Evolutionary conservation across 495 filamentous ascomycete species (phyloP).

Genomic region (Aspergillus taichungensis): DNA sequence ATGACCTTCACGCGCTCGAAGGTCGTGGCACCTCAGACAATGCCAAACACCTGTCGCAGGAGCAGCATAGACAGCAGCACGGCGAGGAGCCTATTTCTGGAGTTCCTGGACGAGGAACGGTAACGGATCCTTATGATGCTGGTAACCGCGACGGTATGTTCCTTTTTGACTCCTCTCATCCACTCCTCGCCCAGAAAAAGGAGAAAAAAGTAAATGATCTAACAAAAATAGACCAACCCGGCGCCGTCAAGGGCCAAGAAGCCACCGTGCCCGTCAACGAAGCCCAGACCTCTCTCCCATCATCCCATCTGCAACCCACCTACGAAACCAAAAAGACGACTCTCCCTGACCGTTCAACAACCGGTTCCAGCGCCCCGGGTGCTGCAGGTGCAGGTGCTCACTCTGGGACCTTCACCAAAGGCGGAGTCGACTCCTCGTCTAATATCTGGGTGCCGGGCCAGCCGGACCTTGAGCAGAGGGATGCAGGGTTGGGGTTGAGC

Average conservation of each 20-base stretch:
- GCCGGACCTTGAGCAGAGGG: too few relatives aligned
- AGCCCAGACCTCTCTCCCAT: too few relatives aligned
- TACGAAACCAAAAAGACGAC: too few relatives aligned
- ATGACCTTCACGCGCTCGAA: conserved; percentile 13
- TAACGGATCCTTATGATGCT: conserved; percentile 35
- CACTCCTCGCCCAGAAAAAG: background rate
- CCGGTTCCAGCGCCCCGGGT: background rate
- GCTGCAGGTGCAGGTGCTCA: background rate
- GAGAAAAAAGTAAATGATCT: background rate
- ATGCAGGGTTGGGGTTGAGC: too few relatives aligned
- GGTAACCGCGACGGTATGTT: conserved; percentile 35
- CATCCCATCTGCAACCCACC: too few relatives aligned
- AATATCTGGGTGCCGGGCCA: too few relatives aligned
- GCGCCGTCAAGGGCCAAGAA: too few relatives aligned
- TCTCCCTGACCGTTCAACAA: too few relatives aligned
- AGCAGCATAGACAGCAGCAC: conserved; percentile 11
- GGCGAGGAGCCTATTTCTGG: conserved; percentile 36
- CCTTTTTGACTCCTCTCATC: background rate
- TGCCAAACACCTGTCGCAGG: background rate
- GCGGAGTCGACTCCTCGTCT: too few relatives aligned
- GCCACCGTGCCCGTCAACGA: too few relatives aligned
- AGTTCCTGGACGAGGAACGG: conserved; percentile 27
- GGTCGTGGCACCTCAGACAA: background rate
- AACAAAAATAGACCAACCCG: too few relatives aligned
- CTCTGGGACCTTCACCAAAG: too few relatives aligned